phyloP scores from a whole-genome alignment of 2,329 filamentous ascomycete species.

The Fusarium verticillioides region DNA sequence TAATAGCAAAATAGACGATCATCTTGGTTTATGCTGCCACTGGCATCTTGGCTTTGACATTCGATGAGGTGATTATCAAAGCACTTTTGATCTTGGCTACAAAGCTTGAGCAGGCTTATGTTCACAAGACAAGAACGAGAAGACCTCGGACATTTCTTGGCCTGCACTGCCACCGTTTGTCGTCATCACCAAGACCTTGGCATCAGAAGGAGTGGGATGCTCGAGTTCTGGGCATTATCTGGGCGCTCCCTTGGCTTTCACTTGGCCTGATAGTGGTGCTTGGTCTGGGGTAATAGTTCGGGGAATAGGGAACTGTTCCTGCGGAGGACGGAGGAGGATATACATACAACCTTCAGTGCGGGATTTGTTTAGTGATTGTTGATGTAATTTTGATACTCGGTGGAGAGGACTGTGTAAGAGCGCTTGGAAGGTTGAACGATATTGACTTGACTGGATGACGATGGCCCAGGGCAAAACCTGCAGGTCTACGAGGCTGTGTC shows the following conservation, averaged over 20 bases:
- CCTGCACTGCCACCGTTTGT: slow-evolving; percentile 45
- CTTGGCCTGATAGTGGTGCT: slow-evolving; percentile 16
- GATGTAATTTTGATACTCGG: neutral
- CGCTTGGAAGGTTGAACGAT: neutral
- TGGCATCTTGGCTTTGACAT: neutral
- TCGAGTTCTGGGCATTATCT: slow-evolving; percentile 18
- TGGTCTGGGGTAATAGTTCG: slow-evolving; percentile 16
- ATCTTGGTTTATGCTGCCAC: neutral
- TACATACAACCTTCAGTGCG: neutral
- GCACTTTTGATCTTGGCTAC: slow-evolving; percentile 28
- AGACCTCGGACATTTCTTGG: slow-evolving; percentile 1
- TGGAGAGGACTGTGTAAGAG: neutral
- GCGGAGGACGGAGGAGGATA: neutral
- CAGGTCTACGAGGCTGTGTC: slow-evolving; percentile 1
- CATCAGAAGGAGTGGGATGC: slow-evolving; percentile 16
- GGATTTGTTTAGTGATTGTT: neutral
- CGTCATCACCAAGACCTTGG: slow-evolving; percentile 44
- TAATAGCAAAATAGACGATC: neutral
- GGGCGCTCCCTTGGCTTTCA: slow-evolving; percentile 18
- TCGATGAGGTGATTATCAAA: slow-evolving; percentile 16
- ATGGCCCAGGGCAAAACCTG: neutral
- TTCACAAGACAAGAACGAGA: slow-evolving; percentile 7
- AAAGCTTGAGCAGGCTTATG: slow-evolving; percentile 41
- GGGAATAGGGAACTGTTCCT: neutral
- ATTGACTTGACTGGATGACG: neutral